A percentile compares a stretch with the other conserved stretches of the same genome.
Conservation (phyloP, 495 filamentous ascomycete species). For the Aspergillus cristatus region DNA sequence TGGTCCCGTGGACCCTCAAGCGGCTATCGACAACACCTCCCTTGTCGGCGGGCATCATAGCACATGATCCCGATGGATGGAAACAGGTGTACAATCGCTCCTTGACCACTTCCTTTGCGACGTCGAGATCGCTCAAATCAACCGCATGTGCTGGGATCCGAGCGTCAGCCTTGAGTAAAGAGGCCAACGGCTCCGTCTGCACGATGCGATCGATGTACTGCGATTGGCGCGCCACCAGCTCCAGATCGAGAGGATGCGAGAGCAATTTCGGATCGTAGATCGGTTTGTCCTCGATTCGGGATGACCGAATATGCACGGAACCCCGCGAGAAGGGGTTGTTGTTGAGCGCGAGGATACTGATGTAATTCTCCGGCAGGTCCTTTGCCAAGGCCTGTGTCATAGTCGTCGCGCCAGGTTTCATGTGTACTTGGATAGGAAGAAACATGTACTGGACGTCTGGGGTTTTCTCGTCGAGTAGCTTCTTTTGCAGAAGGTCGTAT, state of each 20-base stretch:
- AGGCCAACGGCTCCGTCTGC: constrained; percentile 24
- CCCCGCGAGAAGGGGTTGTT: constrained; percentile 17
- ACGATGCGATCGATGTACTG: constrained; percentile 32
- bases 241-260: constrained; percentile 24
- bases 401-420: constrained; percentile 19
- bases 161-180: constrained; percentile 11
- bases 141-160: constrained; percentile 4
- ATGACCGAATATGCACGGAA: constrained; percentile 12
- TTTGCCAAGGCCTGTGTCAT: constrained; percentile 24
- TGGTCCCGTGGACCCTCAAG: constrained; percentile 42
- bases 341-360: constrained; percentile 9
- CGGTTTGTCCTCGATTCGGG: constrained; percentile 7
- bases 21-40: constrained; percentile 31
- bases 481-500: constrained; percentile 19
- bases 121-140: constrained; percentile 12
- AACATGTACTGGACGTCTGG: constrained; percentile 10
- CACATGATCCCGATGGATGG: constrained; percentile 14
- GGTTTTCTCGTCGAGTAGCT: constrained; percentile 15
- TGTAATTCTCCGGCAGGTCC: constrained; percentile 6
- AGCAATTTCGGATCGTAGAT: constrained; percentile 16
- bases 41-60: constrained; percentile 41
- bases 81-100: constrained; percentile 12
- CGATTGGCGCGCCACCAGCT: constrained; percentile 36
- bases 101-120: constrained; percentile 12
- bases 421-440: constrained; percentile 1